phyloP scores from a whole-genome alignment of 139 green algal species.

The Haematococcus sp. region DNA sequence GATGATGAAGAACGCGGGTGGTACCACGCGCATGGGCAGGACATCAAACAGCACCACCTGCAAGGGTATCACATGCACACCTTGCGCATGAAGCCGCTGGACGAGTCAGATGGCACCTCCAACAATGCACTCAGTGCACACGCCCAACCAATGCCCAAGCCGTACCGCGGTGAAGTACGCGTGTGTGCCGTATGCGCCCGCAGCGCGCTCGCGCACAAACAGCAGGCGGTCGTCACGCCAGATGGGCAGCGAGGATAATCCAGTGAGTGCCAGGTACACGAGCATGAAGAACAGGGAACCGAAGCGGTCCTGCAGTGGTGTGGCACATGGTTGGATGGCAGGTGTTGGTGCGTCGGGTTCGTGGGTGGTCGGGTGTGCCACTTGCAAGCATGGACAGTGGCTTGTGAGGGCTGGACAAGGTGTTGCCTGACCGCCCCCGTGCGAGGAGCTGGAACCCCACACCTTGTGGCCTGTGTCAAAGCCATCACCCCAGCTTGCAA shows the following conservation, averaged over 20 bases:
- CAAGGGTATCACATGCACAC: neutral
- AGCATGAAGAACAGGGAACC: constrained; percentile 67
- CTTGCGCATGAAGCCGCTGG: no score
- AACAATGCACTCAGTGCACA: no score
- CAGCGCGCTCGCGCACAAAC: constrained; percentile 69
- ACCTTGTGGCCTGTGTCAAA: no score
- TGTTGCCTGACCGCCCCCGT: no score
- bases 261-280: constrained; percentile 61
- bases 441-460: no score
- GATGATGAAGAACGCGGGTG: constrained; percentile 57
- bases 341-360: neutral
- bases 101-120: no score
- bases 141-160: no score
- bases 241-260: constrained; percentile 61
- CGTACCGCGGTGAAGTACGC: constrained; percentile 60
- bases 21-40: constrained; percentile 65
- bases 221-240: constrained; percentile 65
- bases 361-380: neutral
- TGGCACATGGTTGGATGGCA: neutral
- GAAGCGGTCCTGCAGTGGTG: constrained; percentile 66
- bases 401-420: no score
- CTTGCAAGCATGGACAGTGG: no score
- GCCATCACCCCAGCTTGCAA: no score
- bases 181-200: constrained; percentile 56
- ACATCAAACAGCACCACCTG: constrained; percentile 61